Base-by-base conservation (phyloP, 2,329 filamentous ascomycete genomes). In the Penicillium sp. region DNA sequence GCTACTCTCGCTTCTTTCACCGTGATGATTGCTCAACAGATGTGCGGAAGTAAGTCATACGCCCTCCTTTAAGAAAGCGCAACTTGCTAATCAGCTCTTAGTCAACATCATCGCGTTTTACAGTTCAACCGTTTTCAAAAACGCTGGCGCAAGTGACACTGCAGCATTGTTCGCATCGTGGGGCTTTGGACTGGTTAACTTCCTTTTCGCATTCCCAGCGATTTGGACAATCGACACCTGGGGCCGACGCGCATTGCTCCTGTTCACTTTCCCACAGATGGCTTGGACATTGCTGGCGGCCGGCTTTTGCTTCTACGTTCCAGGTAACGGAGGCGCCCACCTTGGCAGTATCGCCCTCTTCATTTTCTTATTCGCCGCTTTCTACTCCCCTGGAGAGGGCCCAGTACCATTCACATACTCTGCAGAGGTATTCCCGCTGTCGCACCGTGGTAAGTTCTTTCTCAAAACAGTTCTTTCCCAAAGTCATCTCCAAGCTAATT, bases 21-120 rank as follows among this genome's bases (percentile, higher is more conserved):
- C 1, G 90, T 93, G 63, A 96, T 96, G 91, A 86, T 90, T 65
- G 86, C 86, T 0, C 87, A 90, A 72, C 87, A 90, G 71, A 87
- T 89, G 82, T 89, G 86, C 65, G 84, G 83, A 75, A 81, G 58
- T 61, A 58, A 61, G 61, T 57, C 3, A n/a, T 24, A 11, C 14
- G 16, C 29, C 14, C 22, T 22, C 6, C 14, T 11, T 46, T 7
- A 33, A 33, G 5, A 14, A 16, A 4, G 7, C 4, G 16, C 21
- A n/a, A 43, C 6, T 43, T 27, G 8, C 45, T 39, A 54, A 44
- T 24, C 4, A 10, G 19, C 11, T 24, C 7, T 24, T 26, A 59
- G 59, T 89, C 72, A 90, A 90, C 69, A 89, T 91, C 55, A 88
- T 91, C 54, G 87, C 88, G 1, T 91, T 91, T 72, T 91, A 92